Base-by-base conservation (phyloP, 1,284 basidiomycete species). In the Fomes fomentarius region DNA sequence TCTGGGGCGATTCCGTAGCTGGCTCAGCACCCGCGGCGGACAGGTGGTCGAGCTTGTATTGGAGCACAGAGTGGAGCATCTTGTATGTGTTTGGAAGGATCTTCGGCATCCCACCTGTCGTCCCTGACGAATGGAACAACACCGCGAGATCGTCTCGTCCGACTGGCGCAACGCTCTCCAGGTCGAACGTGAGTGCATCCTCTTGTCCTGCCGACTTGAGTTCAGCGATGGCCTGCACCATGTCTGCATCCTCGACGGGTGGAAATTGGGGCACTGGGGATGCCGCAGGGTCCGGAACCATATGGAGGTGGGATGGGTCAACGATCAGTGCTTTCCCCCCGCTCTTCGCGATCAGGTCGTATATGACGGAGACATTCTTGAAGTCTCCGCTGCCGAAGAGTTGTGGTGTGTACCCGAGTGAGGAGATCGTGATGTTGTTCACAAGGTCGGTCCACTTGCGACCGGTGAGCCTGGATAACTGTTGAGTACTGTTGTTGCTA, bases 91-190 rank as follows among this genome's bases (percentile, higher is more conserved):
- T 52, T 4, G 60, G 60, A 21, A 62, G 56, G 43, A 57, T 51
- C 52, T 62, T 59, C 11, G 56, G 60, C 30, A 50, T 28, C 2
- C 52, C 52, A 6, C 48, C 52, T 0, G 60, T 59, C 3, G 60
- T 58, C 7, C 60, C 60, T 2, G 60, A 62, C 33, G 60, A 57
- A 37, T 62, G 60, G 38, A 58, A 58, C 25, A 62, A 40, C 4
- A 41, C 52, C 10, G 57, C 57, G 7, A 35, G n/a, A 17, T 62
- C 51, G 19, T 58, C 54, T 1, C 30, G 38, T 4, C 47, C 30
- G 2, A 57, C 55, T 4, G 55, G 17, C 9, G 43, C 30, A 22
- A 33, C 5, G 5, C 38, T 42, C 5, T 46, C 31, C 1, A 41
- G 25, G 11, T 12, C 22, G 26, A 57, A 50, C 35, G 17, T n/a